Evolutionary conservation across 768 basidiomycete species (phyloP).

Genomic region (Psilocybe sp.): DNA sequence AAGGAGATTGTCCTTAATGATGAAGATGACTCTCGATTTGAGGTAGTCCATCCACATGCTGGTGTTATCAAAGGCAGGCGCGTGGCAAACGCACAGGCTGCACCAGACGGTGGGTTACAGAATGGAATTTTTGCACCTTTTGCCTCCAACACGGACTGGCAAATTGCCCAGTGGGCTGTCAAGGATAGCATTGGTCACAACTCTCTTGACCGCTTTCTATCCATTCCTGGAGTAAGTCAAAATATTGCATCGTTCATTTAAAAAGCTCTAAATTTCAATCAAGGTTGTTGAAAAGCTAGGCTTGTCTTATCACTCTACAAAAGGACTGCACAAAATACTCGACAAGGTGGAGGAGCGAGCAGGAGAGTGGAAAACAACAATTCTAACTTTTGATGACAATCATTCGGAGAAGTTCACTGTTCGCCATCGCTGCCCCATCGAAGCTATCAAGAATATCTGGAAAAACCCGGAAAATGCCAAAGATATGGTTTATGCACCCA

Average conservation of each 20-base stretch:
- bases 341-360: constrained; percentile 19
- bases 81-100: too few relatives aligned
- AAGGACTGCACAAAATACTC: constrained; percentile 16
- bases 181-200: constrained; percentile 21
- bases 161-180: constrained; percentile 22
- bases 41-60: too few relatives aligned
- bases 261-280: too few relatives aligned
- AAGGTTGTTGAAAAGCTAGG: constrained; percentile 21
- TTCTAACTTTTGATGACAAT: constrained; percentile 17
- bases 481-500: constrained; percentile 20
- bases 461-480: constrained; percentile 24
- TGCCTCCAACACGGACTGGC: constrained; percentile 21
- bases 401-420: constrained; percentile 13
- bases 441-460: constrained; percentile 24
- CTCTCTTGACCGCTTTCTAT: constrained; percentile 18
- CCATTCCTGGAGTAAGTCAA: constrained; percentile 20
- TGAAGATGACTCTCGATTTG: too few relatives aligned
- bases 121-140: constrained; percentile 14
- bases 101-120: too few relatives aligned
- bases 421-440: constrained; percentile 21
- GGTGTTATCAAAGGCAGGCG: too few relatives aligned
- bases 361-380: constrained; percentile 16
- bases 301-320: constrained; percentile 19
- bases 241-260: not conserved
- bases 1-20: too few relatives aligned